A percentile compares a stretch with the other conserved stretches of the same genome.
Conservation (phyloP, 2,329 filamentous ascomycete genomes). For the Rhexocercosporidium sp. region DNA sequence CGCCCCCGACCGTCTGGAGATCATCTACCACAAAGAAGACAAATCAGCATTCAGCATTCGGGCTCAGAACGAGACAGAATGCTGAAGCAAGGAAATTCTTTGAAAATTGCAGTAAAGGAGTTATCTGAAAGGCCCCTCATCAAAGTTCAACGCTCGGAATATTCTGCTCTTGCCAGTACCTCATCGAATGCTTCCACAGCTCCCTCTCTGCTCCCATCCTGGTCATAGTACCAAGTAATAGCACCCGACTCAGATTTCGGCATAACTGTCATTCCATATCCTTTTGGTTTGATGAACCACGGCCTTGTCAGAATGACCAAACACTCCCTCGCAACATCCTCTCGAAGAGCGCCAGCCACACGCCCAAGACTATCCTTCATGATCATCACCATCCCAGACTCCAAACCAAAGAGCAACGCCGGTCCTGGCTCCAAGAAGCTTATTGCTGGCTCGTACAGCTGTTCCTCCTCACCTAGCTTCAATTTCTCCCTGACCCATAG, state of each 20-base stretch:
- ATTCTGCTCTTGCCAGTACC: not conserved
- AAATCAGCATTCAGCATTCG: no score
- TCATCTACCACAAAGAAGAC: no score
- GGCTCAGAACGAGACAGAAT: no score
- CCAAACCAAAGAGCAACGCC: not conserved
- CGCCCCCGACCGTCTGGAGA: no score
- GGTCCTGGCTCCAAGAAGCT: conserved; percentile 7
- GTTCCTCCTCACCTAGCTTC: not conserved
- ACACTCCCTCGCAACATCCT: not conserved
- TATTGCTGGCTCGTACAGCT: not conserved
- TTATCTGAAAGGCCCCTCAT: not conserved
- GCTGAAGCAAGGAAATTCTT: no score
- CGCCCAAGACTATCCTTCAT: not conserved
- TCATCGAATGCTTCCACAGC: not conserved
- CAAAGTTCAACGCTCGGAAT: not conserved
- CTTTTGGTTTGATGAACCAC: not conserved
- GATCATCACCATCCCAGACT: conserved; percentile 1
- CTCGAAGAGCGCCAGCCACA: not conserved
- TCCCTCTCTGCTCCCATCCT: not conserved
- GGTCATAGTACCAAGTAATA: conserved; percentile 6
- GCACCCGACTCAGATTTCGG: not conserved
- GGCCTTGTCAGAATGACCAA: not conserved
- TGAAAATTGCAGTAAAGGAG: not conserved
- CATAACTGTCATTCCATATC: not conserved
- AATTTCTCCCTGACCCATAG: not conserved